Percentiles rank a stretch among this genome's conserved stretches.
Evolutionary conservation across 352 stramenopile species (phyloP).

Genomic region (Phytophthora constricta): DNA sequence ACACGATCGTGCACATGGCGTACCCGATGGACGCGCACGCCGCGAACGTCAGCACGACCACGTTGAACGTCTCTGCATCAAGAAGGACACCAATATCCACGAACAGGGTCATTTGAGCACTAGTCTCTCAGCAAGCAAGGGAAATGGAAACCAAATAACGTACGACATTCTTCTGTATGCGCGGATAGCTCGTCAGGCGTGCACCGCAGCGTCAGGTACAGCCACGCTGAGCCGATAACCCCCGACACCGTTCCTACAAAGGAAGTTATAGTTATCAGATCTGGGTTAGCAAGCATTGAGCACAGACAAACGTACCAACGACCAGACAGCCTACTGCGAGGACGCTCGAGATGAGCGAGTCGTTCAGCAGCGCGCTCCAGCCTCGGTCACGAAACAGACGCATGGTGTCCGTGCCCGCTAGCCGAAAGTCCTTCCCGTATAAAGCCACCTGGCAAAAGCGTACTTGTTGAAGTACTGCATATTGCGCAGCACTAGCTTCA

Average conservation of each 20-base stretch:
- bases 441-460: conserved; percentile 87
- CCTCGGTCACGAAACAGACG: conserved; percentile 81
- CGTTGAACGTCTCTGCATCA: conserved; percentile 81
- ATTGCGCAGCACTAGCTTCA: conserved; percentile 73
- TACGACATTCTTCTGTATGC: conserved; percentile 67
- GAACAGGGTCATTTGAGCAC: conserved; percentile 10
- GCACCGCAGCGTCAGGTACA: conserved; percentile 78
- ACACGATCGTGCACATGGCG: conserved; percentile 87
- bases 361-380: conserved; percentile 81
- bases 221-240: conserved; percentile 72
- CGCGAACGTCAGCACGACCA: conserved; percentile 80
- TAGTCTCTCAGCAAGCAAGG: conserved; percentile 1
- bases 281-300: too few relatives aligned
- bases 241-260: conserved; percentile 69
- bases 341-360: conserved; percentile 81
- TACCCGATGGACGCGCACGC: conserved; percentile 79
- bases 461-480: conserved; percentile 91
- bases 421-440: conserved; percentile 86
- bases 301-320: conserved; percentile 56
- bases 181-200: conserved; percentile 50
- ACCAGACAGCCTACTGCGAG: conserved; percentile 77
- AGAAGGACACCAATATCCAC: conserved; percentile 10
- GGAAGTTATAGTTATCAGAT: not conserved
- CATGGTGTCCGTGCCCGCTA: conserved; percentile 79
- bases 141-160: conserved; percentile 23